These are phyloP conservation scores for Apocynum venetum DNA, from an alignment of 257 asterid species.

Conservation along the genomic window DNA sequence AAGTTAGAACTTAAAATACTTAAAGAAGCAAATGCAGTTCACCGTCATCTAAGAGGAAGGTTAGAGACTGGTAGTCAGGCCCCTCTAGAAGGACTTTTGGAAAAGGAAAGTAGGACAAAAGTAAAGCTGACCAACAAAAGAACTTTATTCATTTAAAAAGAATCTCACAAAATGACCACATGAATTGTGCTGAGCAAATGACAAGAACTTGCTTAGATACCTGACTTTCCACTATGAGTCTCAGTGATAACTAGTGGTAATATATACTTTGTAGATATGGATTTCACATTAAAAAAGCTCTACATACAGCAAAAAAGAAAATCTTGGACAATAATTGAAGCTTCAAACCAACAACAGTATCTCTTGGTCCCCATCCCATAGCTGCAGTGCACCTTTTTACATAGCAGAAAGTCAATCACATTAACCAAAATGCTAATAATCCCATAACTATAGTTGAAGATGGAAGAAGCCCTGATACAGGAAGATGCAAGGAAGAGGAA, in stretches of 20 bases:
- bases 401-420: conserved; percentile 20
- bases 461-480: conserved; percentile 17
- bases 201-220: no score
- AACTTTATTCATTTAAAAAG: conserved; percentile 9
- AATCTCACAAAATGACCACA: no score
- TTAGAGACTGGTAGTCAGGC: background rate
- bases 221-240: background rate
- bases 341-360: conserved; percentile 7
- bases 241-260: background rate
- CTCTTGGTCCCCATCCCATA: background rate
- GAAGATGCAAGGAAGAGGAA: conserved; percentile 37
- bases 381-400: conserved; percentile 11
- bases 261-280: background rate
- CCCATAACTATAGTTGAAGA: conserved; percentile 27
- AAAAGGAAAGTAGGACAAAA: conserved; percentile 3
- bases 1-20: background rate
- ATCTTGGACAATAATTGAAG: background rate
- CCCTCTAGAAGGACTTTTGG: background rate
- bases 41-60: background rate
- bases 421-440: conserved; percentile 30
- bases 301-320: background rate
- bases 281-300: background rate
- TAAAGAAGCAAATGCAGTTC: background rate
- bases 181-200: no score
- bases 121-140: background rate